Evolutionary conservation across 1,284 basidiomycete species (phyloP).

Genomic region (Microbotryomycetes sp.): DNA sequence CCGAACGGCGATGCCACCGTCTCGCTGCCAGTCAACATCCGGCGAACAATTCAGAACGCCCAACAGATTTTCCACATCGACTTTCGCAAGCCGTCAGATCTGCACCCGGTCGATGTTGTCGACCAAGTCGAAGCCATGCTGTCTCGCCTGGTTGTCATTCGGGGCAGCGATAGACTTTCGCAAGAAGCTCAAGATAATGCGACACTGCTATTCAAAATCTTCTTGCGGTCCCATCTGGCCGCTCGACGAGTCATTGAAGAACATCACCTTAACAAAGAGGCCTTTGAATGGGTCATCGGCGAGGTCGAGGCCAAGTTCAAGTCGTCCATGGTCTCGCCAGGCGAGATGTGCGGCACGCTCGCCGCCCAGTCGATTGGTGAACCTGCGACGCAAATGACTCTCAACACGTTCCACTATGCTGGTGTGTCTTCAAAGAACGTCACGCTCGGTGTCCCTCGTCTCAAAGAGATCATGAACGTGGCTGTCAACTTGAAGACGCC

Average conservation of each 20-base stretch:
- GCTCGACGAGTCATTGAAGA: conserved; percentile 75
- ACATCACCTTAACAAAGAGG: conserved; percentile 76
- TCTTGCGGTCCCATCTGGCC: conserved; percentile 79
- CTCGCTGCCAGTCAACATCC: conserved; percentile 85
- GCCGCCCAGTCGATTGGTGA: conserved; percentile 99
- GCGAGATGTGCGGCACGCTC: conserved; percentile 98
- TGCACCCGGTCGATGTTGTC: conserved; percentile 81
- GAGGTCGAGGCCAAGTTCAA: conserved; percentile 95
- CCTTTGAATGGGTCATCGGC: conserved; percentile 96
- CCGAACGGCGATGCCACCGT: conserved; percentile 58
- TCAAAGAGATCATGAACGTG: conserved; percentile 99
- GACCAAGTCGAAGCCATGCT: conserved; percentile 65
- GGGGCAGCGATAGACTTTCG: conserved; percentile 62
- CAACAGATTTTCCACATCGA: conserved; percentile 97
- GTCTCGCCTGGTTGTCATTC: conserved; percentile 70
- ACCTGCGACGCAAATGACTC: conserved; percentile 97
- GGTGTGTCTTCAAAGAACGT: conserved; percentile 98
- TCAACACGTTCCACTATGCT: conserved; percentile 96
- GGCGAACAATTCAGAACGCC: conserved; percentile 91
- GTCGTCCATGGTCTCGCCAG: conserved; percentile 80
- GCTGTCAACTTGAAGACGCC: conserved; percentile 98
- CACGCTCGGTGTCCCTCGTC: conserved; percentile 91
- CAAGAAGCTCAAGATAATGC: conserved; percentile 78
- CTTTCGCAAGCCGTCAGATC: conserved; percentile 81
- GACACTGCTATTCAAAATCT: conserved; percentile 86